Conservation (phyloP, 768 basidiomycete genomes). For the Suillus decipiens region DNA sequence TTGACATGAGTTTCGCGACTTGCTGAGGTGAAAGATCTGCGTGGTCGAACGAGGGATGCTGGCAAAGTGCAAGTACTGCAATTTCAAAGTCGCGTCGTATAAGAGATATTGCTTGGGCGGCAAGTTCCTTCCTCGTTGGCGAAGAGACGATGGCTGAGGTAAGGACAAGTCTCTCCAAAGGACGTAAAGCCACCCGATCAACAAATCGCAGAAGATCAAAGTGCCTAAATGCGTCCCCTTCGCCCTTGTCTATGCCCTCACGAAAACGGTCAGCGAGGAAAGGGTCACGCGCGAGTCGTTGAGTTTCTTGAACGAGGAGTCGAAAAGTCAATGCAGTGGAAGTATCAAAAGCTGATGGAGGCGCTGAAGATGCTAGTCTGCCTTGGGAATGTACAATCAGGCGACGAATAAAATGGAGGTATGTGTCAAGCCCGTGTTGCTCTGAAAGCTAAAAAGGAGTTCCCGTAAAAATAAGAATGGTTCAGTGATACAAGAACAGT, state of each 20-base stretch:
- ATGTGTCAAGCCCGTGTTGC: conserved; percentile 95
- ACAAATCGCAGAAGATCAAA: conserved; percentile 84
- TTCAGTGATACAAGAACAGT: conserved; percentile 11
- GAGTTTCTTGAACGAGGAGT: conserved; percentile 83
- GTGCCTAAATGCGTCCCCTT: conserved; percentile 79
- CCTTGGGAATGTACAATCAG: conserved; percentile 87
- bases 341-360: conserved; percentile 70
- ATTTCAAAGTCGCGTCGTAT: conserved; percentile 81
- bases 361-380: conserved; percentile 58
- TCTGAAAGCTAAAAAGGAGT: conserved; percentile 75
- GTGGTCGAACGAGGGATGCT: conserved; percentile 80
- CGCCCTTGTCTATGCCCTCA: conserved; percentile 86
- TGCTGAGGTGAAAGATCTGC: conserved; percentile 75
- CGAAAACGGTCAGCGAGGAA: conserved; percentile 88
- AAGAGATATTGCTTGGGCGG: conserved; percentile 59
- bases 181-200: conserved; percentile 77
- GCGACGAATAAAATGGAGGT: conserved; percentile 95
- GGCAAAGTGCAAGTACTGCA: conserved; percentile 72
- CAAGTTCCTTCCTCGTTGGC: conserved; percentile 59
- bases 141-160: conserved; percentile 72
- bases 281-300: conserved; percentile 88
- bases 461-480: conserved; percentile 17
- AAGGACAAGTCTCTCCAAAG: conserved; percentile 78
- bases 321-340: conserved; percentile 81
- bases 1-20: conserved; percentile 76